Evolutionary conservation across 1,284 basidiomycete species (phyloP), one percentile per base, ranked within the genome.

Genomic region (Cystobasidiaceae sp.): DNA sequence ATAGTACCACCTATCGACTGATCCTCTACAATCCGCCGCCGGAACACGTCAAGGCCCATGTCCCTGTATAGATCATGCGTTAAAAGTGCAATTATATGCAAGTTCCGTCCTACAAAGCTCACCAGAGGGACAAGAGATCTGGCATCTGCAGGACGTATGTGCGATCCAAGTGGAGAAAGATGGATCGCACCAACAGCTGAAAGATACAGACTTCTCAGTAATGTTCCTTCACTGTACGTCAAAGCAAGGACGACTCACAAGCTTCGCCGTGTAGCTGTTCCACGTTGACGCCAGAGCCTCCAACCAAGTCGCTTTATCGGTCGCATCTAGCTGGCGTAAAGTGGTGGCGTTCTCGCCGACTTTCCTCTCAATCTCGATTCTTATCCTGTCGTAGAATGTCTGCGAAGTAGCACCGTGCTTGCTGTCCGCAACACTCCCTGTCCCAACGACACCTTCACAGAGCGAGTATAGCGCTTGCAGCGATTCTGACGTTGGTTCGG

Each of bases 141-240:
- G 70, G 54, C 4, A 62, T 46, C 8, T 69, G 46, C 25, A 72
- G 54, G 0, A 75, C 73, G 41, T 67, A 75, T 4, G 69, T 70
- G 17, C 72, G 63, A 58, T 76, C 75, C 27, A 76, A 59, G 28
- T 70, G 66, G 5, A 74, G 67, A 11, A 76, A 70, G 32, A 76
- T 67, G 30, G 70, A 69, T 30, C 74, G 50, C 1, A 75, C 54
- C 39, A 76, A 51, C 17, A 70, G 61, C 67, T 72, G 45, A n/a
- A 28, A 39, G 15, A 27, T 17, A 30, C 28, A 15, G n/a, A 19
- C 43, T 13, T 8, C 23, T 19, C 30, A 28, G 27, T 25, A 17
- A 7, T 21, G 0, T 85, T 81, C 15, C 23, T 13, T 15, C 43
- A 34, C 21, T 21, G 4, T 7, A 13, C 23, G 23, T 45, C 8